Percentiles rank a stretch among this genome's conserved stretches.
Conservation (phyloP, 495 filamentous ascomycete genomes). For the Filosporella fistucella region DNA sequence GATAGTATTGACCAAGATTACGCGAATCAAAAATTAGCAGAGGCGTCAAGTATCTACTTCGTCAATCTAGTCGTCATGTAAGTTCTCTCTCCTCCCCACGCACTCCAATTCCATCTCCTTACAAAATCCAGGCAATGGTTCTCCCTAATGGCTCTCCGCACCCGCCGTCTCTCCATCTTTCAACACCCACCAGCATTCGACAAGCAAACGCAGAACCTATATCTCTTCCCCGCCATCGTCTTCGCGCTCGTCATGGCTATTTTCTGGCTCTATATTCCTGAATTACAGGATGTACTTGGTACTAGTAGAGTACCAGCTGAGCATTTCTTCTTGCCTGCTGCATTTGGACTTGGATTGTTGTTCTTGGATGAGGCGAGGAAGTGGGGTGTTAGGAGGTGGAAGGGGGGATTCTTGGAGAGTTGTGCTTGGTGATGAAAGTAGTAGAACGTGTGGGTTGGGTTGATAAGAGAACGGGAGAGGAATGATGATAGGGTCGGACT, state of each 20-base stretch:
- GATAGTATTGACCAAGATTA: constrained; percentile 40
- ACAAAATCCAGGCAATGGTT: constrained; percentile 51
- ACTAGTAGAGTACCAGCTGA: constrained; percentile 56
- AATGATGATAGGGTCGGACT: too few relatives aligned
- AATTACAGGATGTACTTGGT: constrained; percentile 46
- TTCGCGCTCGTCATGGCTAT: constrained; percentile 60
- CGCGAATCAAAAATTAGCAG: constrained; percentile 43
- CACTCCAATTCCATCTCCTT: background rate
- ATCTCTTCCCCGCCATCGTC: constrained; percentile 58
- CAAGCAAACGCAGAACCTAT: constrained; percentile 51
- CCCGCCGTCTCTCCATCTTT: constrained; percentile 59
- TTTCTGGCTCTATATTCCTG: constrained; percentile 58
- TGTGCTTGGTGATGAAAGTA: constrained; percentile 44
- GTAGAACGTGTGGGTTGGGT: too few relatives aligned
- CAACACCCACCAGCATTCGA: constrained; percentile 59
- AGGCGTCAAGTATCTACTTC: constrained; percentile 66
- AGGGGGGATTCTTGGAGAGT: constrained; percentile 37
- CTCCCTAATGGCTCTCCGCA: constrained; percentile 61
- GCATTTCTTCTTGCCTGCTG: constrained; percentile 61
- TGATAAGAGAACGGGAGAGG: too few relatives aligned
- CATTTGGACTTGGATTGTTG: constrained; percentile 57
- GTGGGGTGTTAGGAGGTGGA: constrained; percentile 43
- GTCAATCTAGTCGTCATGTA: constrained; percentile 68
- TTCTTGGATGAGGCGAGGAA: constrained; percentile 56
- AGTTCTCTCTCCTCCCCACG: constrained; percentile 19